Evolutionary conservation across 1,284 basidiomycete species (phyloP).

Genomic region (Trametes sp.): DNA sequence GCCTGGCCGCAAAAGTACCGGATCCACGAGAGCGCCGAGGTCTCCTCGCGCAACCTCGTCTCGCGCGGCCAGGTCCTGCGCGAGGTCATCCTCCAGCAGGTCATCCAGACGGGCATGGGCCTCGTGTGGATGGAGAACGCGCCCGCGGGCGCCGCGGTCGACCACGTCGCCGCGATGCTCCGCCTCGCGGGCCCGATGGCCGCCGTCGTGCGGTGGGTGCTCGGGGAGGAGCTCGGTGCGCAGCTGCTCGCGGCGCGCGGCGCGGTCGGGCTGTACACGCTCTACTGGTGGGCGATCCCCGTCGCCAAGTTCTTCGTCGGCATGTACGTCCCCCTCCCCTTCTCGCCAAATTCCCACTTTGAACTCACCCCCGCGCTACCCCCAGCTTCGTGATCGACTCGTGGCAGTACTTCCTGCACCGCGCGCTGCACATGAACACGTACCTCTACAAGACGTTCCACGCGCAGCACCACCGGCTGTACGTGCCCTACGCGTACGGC

Average conservation of each 20-base stretch:
- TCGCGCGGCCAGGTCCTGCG: conserved; percentile 80
- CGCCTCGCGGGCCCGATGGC: conserved; percentile 49
- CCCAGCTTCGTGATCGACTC: conserved; percentile 79
- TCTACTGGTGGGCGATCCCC: conserved; percentile 97
- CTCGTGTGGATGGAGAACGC: conserved; percentile 71
- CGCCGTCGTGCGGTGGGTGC: conserved; percentile 49
- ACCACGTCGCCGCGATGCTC: conserved; percentile 61
- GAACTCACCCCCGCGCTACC: not conserved
- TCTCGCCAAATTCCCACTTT: not conserved
- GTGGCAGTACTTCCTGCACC: conserved; percentile 98
- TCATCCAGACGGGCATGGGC: conserved; percentile 85
- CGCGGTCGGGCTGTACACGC: conserved; percentile 65
- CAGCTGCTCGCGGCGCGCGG: conserved; percentile 54
- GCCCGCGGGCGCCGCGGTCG: conserved; percentile 46
- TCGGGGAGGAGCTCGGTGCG: conserved; percentile 44
- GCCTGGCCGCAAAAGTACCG: conserved; percentile 63
- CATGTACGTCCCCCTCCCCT: conserved; percentile 67
- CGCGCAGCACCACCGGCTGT: conserved; percentile 94
- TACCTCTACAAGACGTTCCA: conserved; percentile 93
- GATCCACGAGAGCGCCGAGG: conserved; percentile 23
- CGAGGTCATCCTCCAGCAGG: conserved; percentile 54
- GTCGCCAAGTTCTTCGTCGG: conserved; percentile 77
- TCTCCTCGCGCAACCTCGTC: conserved; percentile 53
- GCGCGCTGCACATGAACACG: conserved; percentile 90
- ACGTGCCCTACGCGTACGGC: conserved; percentile 97